Conservation (phyloP, 768 basidiomycete genomes). For the Gloeopeniophorella convolvens region DNA sequence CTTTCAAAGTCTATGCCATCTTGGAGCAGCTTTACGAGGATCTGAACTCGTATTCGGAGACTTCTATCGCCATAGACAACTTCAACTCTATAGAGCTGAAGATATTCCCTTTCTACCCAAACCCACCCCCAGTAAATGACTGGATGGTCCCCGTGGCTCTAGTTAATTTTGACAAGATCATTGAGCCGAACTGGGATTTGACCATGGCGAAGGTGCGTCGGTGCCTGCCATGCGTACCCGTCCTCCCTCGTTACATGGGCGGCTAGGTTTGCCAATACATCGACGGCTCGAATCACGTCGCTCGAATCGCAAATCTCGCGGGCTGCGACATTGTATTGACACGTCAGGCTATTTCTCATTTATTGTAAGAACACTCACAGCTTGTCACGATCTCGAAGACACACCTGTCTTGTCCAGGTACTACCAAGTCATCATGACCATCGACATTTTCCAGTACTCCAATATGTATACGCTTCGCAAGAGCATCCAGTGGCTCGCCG, state of each 20-base stretch:
- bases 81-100: slow-evolving; percentile 95
- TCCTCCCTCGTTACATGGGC: background rate
- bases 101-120: slow-evolving; percentile 95
- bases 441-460: slow-evolving; percentile 96
- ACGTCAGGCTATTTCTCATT: slow-evolving; percentile 82
- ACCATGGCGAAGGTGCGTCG: slow-evolving; percentile 73
- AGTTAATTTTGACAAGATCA: slow-evolving; percentile 71
- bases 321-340: slow-evolving; percentile 81
- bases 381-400: background rate
- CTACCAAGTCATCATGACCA: slow-evolving; percentile 93
- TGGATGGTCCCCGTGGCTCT: slow-evolving; percentile 95
- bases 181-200: slow-evolving; percentile 93
- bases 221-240: background rate
- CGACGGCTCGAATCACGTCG: slow-evolving; percentile 88
- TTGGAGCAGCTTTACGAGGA: slow-evolving; percentile 97
- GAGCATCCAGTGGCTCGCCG: slow-evolving; percentile 81
- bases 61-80: slow-evolving; percentile 82
- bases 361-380: slow-evolving; percentile 53
- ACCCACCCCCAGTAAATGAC: slow-evolving; percentile 81
- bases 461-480: slow-evolving; percentile 94
- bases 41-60: slow-evolving; percentile 94
- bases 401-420: slow-evolving; percentile 45
- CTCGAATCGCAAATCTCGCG: slow-evolving; percentile 85
- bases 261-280: slow-evolving; percentile 69
- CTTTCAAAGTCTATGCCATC: slow-evolving; percentile 67